Conservation (phyloP, 2,329 filamentous ascomycete genomes). For the Aspergillus viridinutans region DNA sequence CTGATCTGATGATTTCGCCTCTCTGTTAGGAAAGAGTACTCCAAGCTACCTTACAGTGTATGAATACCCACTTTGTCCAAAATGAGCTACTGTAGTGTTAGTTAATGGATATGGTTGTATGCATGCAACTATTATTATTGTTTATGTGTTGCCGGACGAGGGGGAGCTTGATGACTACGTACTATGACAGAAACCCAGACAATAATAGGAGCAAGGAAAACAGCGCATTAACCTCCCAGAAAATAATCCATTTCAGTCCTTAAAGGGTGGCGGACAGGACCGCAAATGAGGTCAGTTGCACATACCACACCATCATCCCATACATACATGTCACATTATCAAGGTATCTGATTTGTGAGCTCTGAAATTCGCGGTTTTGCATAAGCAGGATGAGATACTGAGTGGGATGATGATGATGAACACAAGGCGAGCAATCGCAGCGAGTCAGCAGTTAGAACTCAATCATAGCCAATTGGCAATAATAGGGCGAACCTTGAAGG, state of each 20-base stretch:
- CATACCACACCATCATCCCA: neutral
- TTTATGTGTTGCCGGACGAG: neutral
- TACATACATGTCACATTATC: slow-evolving; percentile 2
- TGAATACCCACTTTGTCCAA: neutral
- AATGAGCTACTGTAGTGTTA: neutral
- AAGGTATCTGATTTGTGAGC: slow-evolving; percentile 1
- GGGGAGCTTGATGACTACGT: neutral
- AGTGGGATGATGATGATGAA: neutral
- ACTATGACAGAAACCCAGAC: neutral
- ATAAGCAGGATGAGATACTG: neutral
- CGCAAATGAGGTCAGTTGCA: neutral
- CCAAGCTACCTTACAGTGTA: neutral
- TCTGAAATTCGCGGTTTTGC: neutral
- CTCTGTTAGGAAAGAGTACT: neutral
- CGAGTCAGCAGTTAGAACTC: neutral
- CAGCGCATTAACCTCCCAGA: neutral
- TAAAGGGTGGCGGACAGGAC: neutral
- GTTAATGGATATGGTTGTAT: neutral
- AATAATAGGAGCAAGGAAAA: neutral
- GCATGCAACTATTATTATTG: neutral
- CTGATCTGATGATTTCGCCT: neutral
- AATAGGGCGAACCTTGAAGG: neutral
- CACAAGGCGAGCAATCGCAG: neutral
- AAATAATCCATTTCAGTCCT: neutral
- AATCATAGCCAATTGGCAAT: neutral